Percentiles rank a stretch among this genome's conserved stretches.
phyloP scores from a whole-genome alignment of 768 basidiomycete genomes.

The Tylopilus plumbeoviolaceoides region DNA sequence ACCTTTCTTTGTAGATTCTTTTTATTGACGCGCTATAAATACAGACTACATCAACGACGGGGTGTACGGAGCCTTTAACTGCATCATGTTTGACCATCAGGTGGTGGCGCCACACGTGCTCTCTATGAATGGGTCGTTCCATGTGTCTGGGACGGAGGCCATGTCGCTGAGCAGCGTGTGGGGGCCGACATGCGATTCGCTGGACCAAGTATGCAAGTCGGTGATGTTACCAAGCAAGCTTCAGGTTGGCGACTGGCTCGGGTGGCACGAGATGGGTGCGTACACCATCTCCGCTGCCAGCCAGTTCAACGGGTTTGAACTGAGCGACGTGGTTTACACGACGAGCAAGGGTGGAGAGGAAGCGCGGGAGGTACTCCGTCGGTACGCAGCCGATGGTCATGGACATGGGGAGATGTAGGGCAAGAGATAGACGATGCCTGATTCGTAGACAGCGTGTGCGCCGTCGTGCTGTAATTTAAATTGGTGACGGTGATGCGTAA shows the following conservation, averaged over 20 bases:
- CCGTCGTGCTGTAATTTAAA: conserved; percentile 11
- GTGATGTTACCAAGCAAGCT: conserved; percentile 62
- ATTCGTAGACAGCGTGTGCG: conserved; percentile 4
- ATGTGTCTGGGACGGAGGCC: conserved; percentile 34
- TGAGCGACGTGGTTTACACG: conserved; percentile 78
- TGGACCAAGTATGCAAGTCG: conserved; percentile 81
- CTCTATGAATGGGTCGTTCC: conserved; percentile 63
- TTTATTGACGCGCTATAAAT: conserved; percentile 2
- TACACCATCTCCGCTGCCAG: conserved; percentile 98
- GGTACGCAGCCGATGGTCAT: conserved; percentile 43
- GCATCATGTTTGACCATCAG: conserved; percentile 97
- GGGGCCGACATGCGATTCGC: conserved; percentile 98
- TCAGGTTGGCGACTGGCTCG: conserved; percentile 94
- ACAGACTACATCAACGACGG: conserved; percentile 99
- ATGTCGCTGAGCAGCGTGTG: conserved; percentile 71
- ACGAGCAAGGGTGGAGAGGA: conserved; percentile 53
- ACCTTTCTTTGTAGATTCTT: conserved; percentile 12
- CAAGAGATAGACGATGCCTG: background rate
- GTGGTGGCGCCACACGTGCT: conserved; percentile 80
- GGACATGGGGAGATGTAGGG: conserved; percentile 28
- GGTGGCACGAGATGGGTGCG: conserved; percentile 98
- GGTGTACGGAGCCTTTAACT: conserved; percentile 96
- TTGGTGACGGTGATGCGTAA: conserved; percentile 10
- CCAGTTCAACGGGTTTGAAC: conserved; percentile 89
- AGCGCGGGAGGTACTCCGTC: conserved; percentile 47